phyloP scores from a whole-genome alignment of 2,329 filamentous ascomycete genomes.

The Paracorniculantispora psalliotae region DNA sequence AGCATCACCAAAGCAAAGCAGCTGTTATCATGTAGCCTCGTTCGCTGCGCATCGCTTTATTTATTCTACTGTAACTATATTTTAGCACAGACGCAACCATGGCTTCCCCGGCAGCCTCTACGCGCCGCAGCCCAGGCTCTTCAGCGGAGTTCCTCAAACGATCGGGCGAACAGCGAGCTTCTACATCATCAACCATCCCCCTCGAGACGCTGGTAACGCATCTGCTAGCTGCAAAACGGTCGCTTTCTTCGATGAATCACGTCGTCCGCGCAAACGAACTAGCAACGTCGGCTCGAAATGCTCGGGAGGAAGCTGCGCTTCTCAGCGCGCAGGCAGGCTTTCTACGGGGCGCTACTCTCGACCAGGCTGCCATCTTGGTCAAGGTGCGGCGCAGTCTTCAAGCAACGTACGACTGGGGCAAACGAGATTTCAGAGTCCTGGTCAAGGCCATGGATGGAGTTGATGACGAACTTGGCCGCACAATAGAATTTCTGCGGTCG shows the following conservation, averaged over 20 bases:
- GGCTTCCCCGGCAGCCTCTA: conserved; percentile 32
- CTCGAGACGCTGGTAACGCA: conserved; percentile 79
- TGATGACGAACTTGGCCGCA: conserved; percentile 59
- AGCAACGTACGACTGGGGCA: conserved; percentile 52
- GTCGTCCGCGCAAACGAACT: conserved; percentile 86
- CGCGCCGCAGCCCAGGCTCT: conserved; percentile 33
- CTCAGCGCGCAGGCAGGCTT: conserved; percentile 67
- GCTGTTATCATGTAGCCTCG: conserved; percentile 11
- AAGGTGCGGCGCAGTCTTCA: conserved; percentile 48
- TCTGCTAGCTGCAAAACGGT: conserved; percentile 81
- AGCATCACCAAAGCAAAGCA: neutral
- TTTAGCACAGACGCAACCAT: conserved; percentile 21
- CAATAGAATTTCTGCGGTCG: conserved; percentile 58
- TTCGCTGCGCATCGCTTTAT: neutral
- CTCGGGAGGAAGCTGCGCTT: conserved; percentile 74
- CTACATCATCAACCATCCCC: conserved; percentile 22
- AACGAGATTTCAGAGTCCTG: conserved; percentile 56
- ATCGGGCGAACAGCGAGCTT: conserved; percentile 14
- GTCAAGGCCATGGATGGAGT: conserved; percentile 62
- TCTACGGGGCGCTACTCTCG: conserved; percentile 55
- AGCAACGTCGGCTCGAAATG: conserved; percentile 66
- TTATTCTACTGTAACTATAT: neutral
- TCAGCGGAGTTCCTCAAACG: conserved; percentile 28
- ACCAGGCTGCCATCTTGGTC: conserved; percentile 49
- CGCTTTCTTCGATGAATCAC: conserved; percentile 74